phyloP scores from a whole-genome alignment of 1,284 basidiomycete species.

The Cutaneotrichosporon cavernicola region DNA sequence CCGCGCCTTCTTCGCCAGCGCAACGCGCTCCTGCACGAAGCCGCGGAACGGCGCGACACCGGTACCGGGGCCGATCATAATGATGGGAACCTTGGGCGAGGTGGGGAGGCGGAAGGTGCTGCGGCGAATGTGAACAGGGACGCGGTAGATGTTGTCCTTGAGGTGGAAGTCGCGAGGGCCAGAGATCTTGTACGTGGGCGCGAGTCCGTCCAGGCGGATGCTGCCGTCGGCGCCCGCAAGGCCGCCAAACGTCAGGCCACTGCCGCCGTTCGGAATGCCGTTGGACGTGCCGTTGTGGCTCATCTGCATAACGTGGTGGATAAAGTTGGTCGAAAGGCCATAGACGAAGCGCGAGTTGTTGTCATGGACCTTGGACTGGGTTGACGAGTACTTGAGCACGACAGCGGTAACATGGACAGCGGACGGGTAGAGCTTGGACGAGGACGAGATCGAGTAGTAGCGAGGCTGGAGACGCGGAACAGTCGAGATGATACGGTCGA shows the following conservation, averaged over 20 bases:
- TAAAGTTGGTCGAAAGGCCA: constrained; percentile 86
- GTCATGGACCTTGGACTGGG: constrained; percentile 58
- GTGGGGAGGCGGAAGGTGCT: constrained; percentile 96
- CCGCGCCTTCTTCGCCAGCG: constrained; percentile 84
- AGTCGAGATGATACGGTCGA: constrained; percentile 91
- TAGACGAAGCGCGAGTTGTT: constrained; percentile 62
- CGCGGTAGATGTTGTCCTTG: constrained; percentile 67
- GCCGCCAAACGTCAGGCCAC: constrained; percentile 13
- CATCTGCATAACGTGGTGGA: constrained; percentile 83
- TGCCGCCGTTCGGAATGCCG: background rate
- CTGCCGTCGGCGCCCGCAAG: constrained; percentile 19
- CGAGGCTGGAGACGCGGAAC: constrained; percentile 92
- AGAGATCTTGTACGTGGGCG: constrained; percentile 77
- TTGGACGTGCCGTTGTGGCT: constrained; percentile 53
- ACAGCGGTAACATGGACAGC: constrained; percentile 93
- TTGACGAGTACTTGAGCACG: constrained; percentile 82
- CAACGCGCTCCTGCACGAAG: constrained; percentile 95
- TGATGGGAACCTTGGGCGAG: constrained; percentile 94
- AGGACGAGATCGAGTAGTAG: constrained; percentile 98
- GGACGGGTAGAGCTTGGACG: constrained; percentile 83
- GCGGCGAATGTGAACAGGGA: constrained; percentile 89
- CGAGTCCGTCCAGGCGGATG: constrained; percentile 19
- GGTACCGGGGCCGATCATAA: constrained; percentile 98
- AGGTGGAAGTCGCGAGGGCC: constrained; percentile 83
- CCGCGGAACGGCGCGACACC: constrained; percentile 98